Percentiles rank a stretch among this genome's conserved stretches.
Conservation (phyloP, 179 eudicot species). For the Gypsophila paniculata region DNA sequence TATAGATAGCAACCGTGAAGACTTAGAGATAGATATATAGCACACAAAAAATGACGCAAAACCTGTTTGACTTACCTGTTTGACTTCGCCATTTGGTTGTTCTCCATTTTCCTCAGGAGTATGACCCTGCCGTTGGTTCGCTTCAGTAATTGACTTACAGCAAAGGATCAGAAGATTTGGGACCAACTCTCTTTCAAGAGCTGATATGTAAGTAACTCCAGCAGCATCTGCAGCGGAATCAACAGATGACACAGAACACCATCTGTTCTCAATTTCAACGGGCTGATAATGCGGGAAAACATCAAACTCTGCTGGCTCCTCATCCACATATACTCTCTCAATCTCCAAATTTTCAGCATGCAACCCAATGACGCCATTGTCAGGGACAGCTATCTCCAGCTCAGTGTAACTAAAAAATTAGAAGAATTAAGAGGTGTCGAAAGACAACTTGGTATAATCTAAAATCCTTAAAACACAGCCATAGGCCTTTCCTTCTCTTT, state of each 20-base stretch:
- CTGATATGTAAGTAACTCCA: slow-evolving; percentile 78
- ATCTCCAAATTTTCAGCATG: slow-evolving; percentile 95
- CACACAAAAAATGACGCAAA: slow-evolving; percentile 19
- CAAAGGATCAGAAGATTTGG: slow-evolving; percentile 94
- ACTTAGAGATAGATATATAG: slow-evolving; percentile 5
- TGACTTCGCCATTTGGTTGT: slow-evolving; percentile 44
- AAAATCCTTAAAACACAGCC: neutral
- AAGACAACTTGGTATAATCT: slow-evolving; percentile 3
- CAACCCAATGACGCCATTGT: slow-evolving; percentile 72
- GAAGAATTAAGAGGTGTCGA: slow-evolving; percentile 15
- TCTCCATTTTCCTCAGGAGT: slow-evolving; percentile 48
- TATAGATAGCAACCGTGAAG: neutral
- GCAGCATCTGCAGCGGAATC: slow-evolving; percentile 99
- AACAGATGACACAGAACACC: slow-evolving; percentile 95
- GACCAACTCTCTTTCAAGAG: slow-evolving; percentile 82
- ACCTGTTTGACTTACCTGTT: too few relatives aligned
- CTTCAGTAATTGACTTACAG: slow-evolving; percentile 43
- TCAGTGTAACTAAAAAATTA: slow-evolving; percentile 64
- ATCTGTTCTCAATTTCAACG: slow-evolving; percentile 73
- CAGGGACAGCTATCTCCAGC: slow-evolving; percentile 72
- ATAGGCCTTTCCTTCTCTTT: neutral
- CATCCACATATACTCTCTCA: slow-evolving; percentile 80
- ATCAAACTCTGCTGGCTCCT: slow-evolving; percentile 79
- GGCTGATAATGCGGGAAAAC: slow-evolving; percentile 80
- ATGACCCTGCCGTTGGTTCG: slow-evolving; percentile 36